phyloP scores from a whole-genome alignment of 2,329 filamentous ascomycete species.

The Fusarium aywerte region DNA sequence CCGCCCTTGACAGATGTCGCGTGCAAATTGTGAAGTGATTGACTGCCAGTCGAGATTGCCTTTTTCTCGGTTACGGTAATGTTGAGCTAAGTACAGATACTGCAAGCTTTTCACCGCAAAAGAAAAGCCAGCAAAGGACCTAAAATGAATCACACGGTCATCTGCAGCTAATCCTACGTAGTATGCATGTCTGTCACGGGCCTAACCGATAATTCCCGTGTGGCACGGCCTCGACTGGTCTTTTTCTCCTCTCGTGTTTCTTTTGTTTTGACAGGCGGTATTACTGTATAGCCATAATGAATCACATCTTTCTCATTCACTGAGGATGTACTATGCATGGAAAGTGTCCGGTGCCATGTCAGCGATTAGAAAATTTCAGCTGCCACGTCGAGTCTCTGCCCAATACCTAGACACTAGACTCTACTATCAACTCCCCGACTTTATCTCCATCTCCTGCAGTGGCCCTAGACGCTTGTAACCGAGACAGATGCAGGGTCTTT shows the following conservation, averaged over 20 bases:
- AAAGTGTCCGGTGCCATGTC: constrained; percentile 15
- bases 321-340: neutral
- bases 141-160: neutral
- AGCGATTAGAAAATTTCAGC: neutral
- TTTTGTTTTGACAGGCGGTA: neutral
- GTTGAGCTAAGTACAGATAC: neutral
- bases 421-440: neutral
- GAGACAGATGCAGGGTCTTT: constrained; percentile 24
- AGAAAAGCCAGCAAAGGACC: neutral
- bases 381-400: constrained; percentile 20
- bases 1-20: neutral
- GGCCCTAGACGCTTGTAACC: constrained; percentile 1
- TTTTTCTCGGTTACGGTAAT: neutral
- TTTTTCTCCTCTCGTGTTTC: neutral
- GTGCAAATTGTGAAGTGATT: neutral
- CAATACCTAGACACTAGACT: neutral
- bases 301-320: neutral
- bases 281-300: neutral
- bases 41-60: neutral
- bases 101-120: constrained; percentile 34
- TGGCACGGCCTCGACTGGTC: constrained; percentile 19
- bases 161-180: constrained; percentile 35
- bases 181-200: constrained; percentile 22
- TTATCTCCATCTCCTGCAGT: constrained; percentile 3
- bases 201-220: constrained; percentile 20